Percentiles rank a stretch among this genome's conserved stretches.
phyloP scores from a whole-genome alignment of 352 stramenopile genomes.

The Globisporangium paddicum region DNA sequence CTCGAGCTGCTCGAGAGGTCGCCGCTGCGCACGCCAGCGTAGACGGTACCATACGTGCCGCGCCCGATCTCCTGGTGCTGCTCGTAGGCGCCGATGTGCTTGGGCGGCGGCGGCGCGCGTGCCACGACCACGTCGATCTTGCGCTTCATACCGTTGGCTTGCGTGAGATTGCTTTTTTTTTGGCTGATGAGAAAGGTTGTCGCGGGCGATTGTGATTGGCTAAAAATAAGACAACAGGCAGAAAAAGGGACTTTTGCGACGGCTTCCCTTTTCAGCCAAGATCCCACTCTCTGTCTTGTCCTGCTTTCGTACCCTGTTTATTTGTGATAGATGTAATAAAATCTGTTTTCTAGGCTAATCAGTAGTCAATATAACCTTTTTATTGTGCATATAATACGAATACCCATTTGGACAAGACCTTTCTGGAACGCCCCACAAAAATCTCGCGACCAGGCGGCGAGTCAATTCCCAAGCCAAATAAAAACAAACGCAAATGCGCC shows the following conservation, averaged over 20 bases:
- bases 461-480: too few species aligned
- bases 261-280: not conserved
- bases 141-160: conserved; percentile 12
- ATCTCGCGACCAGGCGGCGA: too few species aligned
- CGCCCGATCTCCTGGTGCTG: conserved; percentile 69
- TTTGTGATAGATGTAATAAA: too few species aligned
- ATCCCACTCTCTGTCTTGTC: not conserved
- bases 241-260: not conserved
- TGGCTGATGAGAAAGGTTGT: not conserved
- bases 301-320: too few species aligned
- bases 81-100: conserved; percentile 66
- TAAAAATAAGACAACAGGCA: too few species aligned
- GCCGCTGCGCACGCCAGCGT: conserved; percentile 42
- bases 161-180: conserved; percentile 2
- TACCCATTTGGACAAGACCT: too few species aligned
- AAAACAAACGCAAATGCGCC: not conserved
- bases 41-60: conserved; percentile 79
- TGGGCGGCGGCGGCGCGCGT: conserved; percentile 13
- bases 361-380: too few species aligned
- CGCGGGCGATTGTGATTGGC: not conserved
- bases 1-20: not conserved
- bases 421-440: too few species aligned
- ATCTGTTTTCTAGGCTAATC: too few species aligned
- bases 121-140: conserved; percentile 16
- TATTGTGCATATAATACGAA: too few species aligned